These are phyloP conservation scores for Fusarium poae DNA, from an alignment of 2,329 filamentous ascomycete species.

Conservation along the genomic window DNA sequence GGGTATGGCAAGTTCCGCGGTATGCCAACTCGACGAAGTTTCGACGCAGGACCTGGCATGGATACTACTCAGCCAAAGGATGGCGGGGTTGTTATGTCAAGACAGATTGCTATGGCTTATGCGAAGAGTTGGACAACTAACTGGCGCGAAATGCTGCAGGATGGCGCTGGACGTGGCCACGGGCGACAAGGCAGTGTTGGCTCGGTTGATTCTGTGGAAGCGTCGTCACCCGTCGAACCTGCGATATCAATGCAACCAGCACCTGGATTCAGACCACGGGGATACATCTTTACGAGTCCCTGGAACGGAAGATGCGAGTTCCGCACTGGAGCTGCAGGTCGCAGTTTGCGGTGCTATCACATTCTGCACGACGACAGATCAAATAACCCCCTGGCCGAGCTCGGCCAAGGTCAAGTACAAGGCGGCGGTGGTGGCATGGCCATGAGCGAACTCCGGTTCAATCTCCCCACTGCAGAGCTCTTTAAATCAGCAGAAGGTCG, in stretches of 20 bases:
- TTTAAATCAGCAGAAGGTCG: conserved; percentile 56
- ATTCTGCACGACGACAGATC: conserved; percentile 64
- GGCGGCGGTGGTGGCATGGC: conserved; percentile 44
- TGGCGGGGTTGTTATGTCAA: conserved; percentile 59
- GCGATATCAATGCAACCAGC: conserved; percentile 57
- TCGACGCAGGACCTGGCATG: conserved; percentile 50
- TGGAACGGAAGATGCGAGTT: conserved; percentile 94
- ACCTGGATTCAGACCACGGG: conserved; percentile 66
- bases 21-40: conserved; percentile 58
- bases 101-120: conserved; percentile 71
- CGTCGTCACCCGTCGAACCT: conserved; percentile 48
- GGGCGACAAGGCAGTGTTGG: conserved; percentile 49
- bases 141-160: conserved; percentile 57
- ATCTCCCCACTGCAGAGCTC: conserved; percentile 74
- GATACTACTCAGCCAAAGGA: conserved; percentile 29
- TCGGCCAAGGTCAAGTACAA: conserved; percentile 51
- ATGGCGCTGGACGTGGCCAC: conserved; percentile 47
- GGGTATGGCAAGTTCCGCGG: conserved; percentile 70
- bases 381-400: conserved; percentile 61
- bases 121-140: conserved; percentile 63
- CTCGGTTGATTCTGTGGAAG: conserved; percentile 53
- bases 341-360: conserved; percentile 80
- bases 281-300: conserved; percentile 84
- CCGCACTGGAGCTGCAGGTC: conserved; percentile 79
- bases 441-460: conserved; percentile 90